These are phyloP conservation scores for Emmonsia crescens DNA, from an alignment of 2,329 filamentous ascomycete genomes.

Conservation along the genomic window DNA sequence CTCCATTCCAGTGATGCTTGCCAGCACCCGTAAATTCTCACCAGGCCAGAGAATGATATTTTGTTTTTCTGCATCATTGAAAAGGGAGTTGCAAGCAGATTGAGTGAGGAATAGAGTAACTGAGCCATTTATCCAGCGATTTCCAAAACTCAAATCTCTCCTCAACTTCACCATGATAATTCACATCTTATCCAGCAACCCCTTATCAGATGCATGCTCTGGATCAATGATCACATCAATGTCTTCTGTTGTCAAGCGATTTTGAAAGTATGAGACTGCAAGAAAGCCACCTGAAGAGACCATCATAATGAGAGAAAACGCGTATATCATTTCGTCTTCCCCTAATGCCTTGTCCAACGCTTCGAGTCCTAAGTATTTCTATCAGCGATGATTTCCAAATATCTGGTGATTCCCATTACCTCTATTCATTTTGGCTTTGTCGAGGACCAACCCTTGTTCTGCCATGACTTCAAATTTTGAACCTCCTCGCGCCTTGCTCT, in stretches of 20 bases:
- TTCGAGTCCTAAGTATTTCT: neutral
- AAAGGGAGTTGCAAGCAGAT: neutral
- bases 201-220: neutral
- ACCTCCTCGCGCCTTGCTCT: no score
- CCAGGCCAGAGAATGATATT: conserved; percentile 9
- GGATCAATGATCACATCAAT: conserved; percentile 4
- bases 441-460: neutral
- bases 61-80: conserved; percentile 6
- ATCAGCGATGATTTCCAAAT: neutral
- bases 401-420: neutral
- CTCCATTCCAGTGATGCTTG: conserved; percentile 9
- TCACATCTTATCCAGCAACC: neutral
- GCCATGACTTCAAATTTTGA: neutral
- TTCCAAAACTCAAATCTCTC: neutral
- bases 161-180: neutral
- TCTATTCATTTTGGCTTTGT: neutral
- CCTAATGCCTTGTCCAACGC: neutral
- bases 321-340: neutral
- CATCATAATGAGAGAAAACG: neutral
- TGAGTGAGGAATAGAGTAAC: conserved; percentile 4
- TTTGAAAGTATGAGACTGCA: conserved; percentile 2
- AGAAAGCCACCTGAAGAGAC: conserved; percentile 1
- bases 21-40: conserved; percentile 3
- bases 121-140: conserved; percentile 9
- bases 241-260: conserved; percentile 1